Percentiles rank a stretch among this genome's conserved stretches.
phyloP scores from a whole-genome alignment of 1,139 yeast genomes.

The Scheffersomyces cryptocercus region DNA sequence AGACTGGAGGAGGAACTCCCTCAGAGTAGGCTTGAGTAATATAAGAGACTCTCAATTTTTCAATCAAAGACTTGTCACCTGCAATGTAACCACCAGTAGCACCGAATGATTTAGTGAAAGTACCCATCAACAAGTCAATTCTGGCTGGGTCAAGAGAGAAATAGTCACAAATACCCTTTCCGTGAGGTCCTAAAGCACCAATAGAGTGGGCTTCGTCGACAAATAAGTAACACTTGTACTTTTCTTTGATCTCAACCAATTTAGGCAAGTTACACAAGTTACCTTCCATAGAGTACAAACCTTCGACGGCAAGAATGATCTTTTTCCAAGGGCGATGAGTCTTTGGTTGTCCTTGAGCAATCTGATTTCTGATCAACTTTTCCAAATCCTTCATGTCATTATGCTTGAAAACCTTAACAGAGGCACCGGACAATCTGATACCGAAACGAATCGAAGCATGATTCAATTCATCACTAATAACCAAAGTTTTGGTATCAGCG shows the following conservation, averaged over 20 bases:
- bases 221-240: constrained; percentile 85
- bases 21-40: constrained; percentile 81
- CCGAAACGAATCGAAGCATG: constrained; percentile 97
- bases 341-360: constrained; percentile 95
- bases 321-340: constrained; percentile 98
- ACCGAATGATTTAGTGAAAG: constrained; percentile 95
- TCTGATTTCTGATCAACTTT: constrained; percentile 77
- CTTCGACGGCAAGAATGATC: constrained; percentile 91
- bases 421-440: constrained; percentile 88
- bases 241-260: constrained; percentile 71
- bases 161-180: constrained; percentile 94
- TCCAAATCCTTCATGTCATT: constrained; percentile 86
- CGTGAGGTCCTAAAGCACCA: constrained; percentile 94
- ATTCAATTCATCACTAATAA: constrained; percentile 90
- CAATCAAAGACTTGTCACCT: constrained; percentile 66
- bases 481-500: constrained; percentile 84
- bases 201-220: constrained; percentile 98
- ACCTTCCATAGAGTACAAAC: constrained; percentile 97
- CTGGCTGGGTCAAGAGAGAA: constrained; percentile 74
- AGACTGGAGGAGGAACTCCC: constrained; percentile 85
- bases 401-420: constrained; percentile 89
- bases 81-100: constrained; percentile 98
- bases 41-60: constrained; percentile 70
- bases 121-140: constrained; percentile 93
- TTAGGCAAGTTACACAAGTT: constrained; percentile 85